These are phyloP conservation scores for Holtermanniella nyarrowii DNA, from an alignment of 768 basidiomycete species.

Conservation along the genomic window DNA sequence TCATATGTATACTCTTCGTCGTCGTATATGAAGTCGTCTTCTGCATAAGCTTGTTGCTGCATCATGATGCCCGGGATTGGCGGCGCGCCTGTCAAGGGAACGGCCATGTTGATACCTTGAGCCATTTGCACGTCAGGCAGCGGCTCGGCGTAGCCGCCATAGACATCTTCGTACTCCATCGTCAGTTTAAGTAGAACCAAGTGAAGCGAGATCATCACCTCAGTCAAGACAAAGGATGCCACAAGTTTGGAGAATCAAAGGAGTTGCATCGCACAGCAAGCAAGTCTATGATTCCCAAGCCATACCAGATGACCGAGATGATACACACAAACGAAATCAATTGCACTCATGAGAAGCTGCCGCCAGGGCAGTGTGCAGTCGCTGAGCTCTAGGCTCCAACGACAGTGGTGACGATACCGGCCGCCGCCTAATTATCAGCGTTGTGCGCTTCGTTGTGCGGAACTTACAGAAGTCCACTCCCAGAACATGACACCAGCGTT, in stretches of 20 bases:
- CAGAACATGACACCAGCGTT: constrained; percentile 42
- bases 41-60: neutral
- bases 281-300: neutral
- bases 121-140: no score
- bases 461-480: constrained; percentile 32
- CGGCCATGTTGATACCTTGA: no score
- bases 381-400: no score
- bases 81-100: neutral
- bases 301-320: neutral
- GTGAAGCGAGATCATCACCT: neutral
- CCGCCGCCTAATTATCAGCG: neutral
- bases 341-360: neutral
- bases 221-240: neutral
- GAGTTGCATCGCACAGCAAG: neutral
- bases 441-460: neutral
- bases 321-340: neutral
- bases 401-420: neutral
- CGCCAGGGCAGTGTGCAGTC: neutral
- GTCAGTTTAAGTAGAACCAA: no score
- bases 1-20: neutral
- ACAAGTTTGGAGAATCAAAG: neutral
- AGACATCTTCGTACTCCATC: neutral
- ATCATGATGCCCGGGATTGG: neutral
- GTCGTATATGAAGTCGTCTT: neutral
- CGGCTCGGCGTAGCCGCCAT: neutral